Conservation (phyloP, 2,329 filamentous ascomycete species). For the Alternaria arborescens region DNA sequence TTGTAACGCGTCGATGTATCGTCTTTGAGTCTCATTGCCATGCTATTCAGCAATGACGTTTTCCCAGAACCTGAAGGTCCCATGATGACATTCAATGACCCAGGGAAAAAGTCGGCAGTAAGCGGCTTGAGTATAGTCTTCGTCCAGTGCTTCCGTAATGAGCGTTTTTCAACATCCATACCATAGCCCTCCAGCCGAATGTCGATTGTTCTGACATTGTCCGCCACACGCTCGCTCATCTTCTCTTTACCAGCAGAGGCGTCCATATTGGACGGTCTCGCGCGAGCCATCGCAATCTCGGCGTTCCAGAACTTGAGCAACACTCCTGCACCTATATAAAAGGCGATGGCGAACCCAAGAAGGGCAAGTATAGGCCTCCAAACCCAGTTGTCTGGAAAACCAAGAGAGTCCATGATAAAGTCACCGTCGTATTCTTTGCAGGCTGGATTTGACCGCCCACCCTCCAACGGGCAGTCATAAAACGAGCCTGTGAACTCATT, state of each 20-base stretch:
- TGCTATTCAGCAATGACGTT: conserved; percentile 76
- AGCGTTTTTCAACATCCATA: conserved; percentile 70
- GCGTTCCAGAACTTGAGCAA: conserved; percentile 71
- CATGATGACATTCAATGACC: conserved; percentile 79
- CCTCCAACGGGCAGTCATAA: conserved; percentile 73
- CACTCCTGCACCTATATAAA: conserved; percentile 68
- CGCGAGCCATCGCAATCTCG: conserved; percentile 74
- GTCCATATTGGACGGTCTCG: conserved; percentile 64
- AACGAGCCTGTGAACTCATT: conserved; percentile 78
- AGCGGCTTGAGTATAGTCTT: conserved; percentile 71
- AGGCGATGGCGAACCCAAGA: conserved; percentile 69
- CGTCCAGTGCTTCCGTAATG: conserved; percentile 59
- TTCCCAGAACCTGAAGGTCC: conserved; percentile 81
- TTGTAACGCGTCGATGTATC: conserved; percentile 69
- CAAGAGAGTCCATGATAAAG: conserved; percentile 74
- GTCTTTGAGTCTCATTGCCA: conserved; percentile 72
- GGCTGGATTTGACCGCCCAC: conserved; percentile 68
- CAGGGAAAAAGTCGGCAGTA: conserved; percentile 71
- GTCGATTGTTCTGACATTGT: conserved; percentile 67
- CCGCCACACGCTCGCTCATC: conserved; percentile 63
- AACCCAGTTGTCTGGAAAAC: conserved; percentile 73
- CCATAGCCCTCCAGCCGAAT: conserved; percentile 71
- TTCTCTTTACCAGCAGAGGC: conserved; percentile 75
- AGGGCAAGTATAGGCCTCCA: conserved; percentile 71
- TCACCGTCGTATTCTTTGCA: conserved; percentile 74